Base-by-base conservation (phyloP, 1,284 basidiomycete genomes). In the Vanrija pseudolonga region DNA sequence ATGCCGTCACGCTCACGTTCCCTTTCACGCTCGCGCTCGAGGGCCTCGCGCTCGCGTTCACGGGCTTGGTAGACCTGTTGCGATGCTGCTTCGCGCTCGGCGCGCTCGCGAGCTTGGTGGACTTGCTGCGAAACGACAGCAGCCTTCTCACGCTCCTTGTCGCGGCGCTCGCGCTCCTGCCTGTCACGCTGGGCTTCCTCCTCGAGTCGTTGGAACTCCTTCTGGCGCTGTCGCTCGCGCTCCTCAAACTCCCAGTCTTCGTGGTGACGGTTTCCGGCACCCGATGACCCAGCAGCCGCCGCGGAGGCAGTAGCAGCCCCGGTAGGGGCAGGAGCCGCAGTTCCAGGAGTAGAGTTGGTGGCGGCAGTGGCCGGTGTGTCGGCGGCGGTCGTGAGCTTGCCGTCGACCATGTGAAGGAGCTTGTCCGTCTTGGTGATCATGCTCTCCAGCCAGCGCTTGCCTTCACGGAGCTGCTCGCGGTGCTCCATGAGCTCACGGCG, bases 391-490 rank as follows among this genome's bases (percentile, higher is more conserved):
- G 42, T 18, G 17, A 73, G 62, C 59, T 70, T 71, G 51, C 67
- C 71, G 53, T 77, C 74, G 17, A 77, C 68, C 62, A 68, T 67
- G 24, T 64, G 54, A 20, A 77, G 47, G 44, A 76, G 62, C 49
- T 73, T 70, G 38, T 77, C 74, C n/a, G 74, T 76, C 60, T 69
- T 70, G 48, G 60, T 41, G 32, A 77, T 48, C 66, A 73, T 76
- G 26, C 55, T 61, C 50, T 77, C 75, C 9, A 77, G 61, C 75
- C 75, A 77, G 24, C 66, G 55, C 56, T 73, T 75, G 56, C 74
- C 74, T 44, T 77, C 74, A 44, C 72, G 63, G 5, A 77, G 67
- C 56, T 73, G 71, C 45, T 76, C 74, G 14, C 73, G 71, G 55
- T 77, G 75, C 50, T 77, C 75, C 18, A 57, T 47, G 0, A 77